phyloP scores from a whole-genome alignment of 495 filamentous ascomycete species.

The Tirmania nivea region DNA sequence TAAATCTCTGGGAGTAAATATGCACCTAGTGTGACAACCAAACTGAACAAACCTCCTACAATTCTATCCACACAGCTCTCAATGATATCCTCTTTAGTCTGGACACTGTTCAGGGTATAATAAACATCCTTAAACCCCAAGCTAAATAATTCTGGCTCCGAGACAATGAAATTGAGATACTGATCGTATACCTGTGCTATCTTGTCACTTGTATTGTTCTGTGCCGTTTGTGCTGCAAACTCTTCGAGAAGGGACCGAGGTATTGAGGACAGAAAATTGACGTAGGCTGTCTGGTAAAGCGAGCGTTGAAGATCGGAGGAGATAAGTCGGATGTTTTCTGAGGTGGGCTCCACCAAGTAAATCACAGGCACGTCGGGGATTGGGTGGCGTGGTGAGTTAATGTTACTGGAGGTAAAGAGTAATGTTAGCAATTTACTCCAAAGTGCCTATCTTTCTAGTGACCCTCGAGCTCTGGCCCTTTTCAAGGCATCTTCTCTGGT shows the following conservation, averaged over 20 bases:
- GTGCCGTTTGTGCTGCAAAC: conserved; percentile 71
- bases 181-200: conserved; percentile 91
- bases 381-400: conserved; percentile 60
- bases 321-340: conserved; percentile 57
- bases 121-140: conserved; percentile 83
- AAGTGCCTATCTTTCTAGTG: not conserved
- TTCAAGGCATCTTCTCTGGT: not conserved
- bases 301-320: conserved; percentile 68
- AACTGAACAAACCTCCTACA: conserved; percentile 86
- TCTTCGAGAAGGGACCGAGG: conserved; percentile 85
- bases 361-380: conserved; percentile 95
- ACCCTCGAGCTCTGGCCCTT: not conserved
- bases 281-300: conserved; percentile 81
- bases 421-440: not conserved
- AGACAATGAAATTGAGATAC: conserved; percentile 93
- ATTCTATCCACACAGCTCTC: conserved; percentile 72
- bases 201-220: conserved; percentile 61
- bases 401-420: conserved; percentile 34
- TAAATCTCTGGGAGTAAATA: conserved; percentile 4
- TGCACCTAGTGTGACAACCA: conserved; percentile 85
- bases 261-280: conserved; percentile 94
- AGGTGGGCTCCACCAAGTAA: conserved; percentile 79
- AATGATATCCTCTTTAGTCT: conserved; percentile 73
- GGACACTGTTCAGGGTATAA: conserved; percentile 80
- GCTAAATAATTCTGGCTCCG: conserved; percentile 88